Percentiles rank a stretch among this genome's conserved stretches.
These are phyloP conservation scores for Raphanus sativus DNA, from an alignment of 345 rosid species.

Conservation along the genomic window DNA sequence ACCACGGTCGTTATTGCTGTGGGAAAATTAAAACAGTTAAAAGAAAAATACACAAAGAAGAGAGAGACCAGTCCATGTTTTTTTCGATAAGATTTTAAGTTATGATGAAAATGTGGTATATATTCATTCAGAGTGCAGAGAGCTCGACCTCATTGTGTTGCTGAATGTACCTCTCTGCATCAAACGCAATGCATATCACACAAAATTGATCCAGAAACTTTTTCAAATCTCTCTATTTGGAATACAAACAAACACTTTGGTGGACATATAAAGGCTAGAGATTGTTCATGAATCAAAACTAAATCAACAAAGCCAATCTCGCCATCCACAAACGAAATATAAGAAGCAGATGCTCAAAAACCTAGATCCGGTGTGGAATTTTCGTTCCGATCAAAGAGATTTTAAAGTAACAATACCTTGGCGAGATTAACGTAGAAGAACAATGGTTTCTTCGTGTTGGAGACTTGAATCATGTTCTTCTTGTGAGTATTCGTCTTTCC, in stretches of 20 bases:
- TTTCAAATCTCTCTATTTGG: not conserved
- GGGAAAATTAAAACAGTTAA: not conserved
- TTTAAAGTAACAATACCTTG: too few species aligned
- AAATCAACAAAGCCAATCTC: too few species aligned
- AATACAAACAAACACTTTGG: not conserved
- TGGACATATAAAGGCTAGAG: too few species aligned
- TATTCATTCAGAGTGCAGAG: slow-evolving; percentile 91
- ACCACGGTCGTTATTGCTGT: slow-evolving; percentile 76
- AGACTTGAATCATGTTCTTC: slow-evolving; percentile 65
- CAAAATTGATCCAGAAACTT: too few species aligned
- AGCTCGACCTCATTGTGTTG: slow-evolving; percentile 92
- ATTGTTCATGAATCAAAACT: too few species aligned
- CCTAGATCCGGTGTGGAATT: slow-evolving; percentile 3
- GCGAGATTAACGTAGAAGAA: too few species aligned
- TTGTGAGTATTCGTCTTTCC: slow-evolving; percentile 38
- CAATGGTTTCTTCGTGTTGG: slow-evolving; percentile 46
- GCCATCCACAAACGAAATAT: too few species aligned
- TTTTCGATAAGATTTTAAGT: not conserved
- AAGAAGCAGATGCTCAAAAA: not conserved
- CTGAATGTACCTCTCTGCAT: slow-evolving; percentile 83
- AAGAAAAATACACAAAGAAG: not conserved
- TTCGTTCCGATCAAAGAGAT: too few species aligned
- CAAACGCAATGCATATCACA: not conserved
- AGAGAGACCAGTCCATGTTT: not conserved
- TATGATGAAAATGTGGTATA: not conserved